These are phyloP conservation scores for carrot (Daucus carota) DNA, from an alignment of 129 eudicot genomes.

Conservation along the genomic window DNA sequence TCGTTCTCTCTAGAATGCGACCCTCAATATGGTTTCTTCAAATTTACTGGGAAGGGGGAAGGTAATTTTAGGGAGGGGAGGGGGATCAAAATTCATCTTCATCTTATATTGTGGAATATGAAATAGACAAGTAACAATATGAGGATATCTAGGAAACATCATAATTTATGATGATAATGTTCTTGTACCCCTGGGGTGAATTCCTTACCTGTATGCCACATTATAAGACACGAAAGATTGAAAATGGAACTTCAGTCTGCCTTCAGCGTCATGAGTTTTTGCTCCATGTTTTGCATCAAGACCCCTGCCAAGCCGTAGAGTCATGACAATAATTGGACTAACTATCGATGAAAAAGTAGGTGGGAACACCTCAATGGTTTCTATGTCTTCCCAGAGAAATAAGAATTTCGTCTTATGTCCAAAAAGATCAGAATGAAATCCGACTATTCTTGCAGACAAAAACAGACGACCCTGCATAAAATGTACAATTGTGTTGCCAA, in stretches of 20 bases:
- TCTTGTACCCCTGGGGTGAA: not conserved
- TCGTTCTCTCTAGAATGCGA: no score
- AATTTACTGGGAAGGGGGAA: no score
- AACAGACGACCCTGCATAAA: constrained; percentile 77
- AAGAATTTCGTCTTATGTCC: constrained; percentile 85
- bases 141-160: not conserved
- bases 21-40: no score
- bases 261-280: constrained; percentile 66
- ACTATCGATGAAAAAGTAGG: constrained; percentile 93
- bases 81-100: no score
- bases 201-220: constrained; percentile 70
- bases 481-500: not conserved
- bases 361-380: constrained; percentile 74
- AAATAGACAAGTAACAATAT: not conserved
- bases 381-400: constrained; percentile 91
- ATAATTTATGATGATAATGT: not conserved
- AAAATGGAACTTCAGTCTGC: constrained; percentile 88
- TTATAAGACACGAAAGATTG: constrained; percentile 92
- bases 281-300: constrained; percentile 94
- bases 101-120: not conserved
- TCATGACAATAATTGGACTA: constrained; percentile 72
- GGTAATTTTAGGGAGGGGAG: no score
- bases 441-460: constrained; percentile 84
- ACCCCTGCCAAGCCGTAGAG: constrained; percentile 75
- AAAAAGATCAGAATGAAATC: constrained; percentile 86